Evolutionary conservation across 345 rosid species (phyloP).

Genomic region (Carallia brachiata): DNA sequence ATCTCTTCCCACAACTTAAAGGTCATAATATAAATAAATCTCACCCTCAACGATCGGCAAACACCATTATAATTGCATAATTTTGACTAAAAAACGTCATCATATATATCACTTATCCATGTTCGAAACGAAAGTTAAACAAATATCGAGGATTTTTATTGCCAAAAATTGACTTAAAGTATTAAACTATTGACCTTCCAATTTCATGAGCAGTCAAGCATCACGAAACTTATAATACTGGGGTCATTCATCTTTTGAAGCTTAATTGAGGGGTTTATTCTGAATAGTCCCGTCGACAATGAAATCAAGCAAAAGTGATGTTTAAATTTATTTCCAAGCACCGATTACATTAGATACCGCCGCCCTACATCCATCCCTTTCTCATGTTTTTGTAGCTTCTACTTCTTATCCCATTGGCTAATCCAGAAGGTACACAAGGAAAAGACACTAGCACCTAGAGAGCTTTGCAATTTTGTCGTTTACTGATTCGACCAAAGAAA

Average conservation of each 20-base stretch:
- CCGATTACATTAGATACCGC: not conserved
- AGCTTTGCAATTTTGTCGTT: not conserved
- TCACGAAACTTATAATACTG: too few relatives aligned
- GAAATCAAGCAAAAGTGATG: not conserved
- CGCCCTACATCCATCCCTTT: not conserved
- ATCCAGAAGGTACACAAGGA: not conserved
- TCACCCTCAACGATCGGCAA: not conserved
- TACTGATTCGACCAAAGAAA: not conserved
- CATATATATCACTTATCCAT: not conserved
- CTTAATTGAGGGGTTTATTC: not conserved
- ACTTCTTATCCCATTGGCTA: not conserved
- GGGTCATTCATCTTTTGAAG: not conserved
- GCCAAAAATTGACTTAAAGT: not conserved
- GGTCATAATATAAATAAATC: not conserved
- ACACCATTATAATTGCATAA: not conserved
- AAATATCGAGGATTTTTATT: too few relatives aligned
- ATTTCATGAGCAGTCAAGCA: not conserved
- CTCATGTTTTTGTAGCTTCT: not conserved
- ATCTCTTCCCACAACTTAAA: constrained; percentile 11
- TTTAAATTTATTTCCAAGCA: not conserved
- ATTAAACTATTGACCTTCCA: not conserved
- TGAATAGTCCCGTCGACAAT: not conserved
- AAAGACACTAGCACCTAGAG: not conserved
- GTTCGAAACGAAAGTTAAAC: too few relatives aligned
- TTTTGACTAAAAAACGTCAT: not conserved